phyloP scores from a whole-genome alignment of 305 asterid species.

The Salvia sclarea region DNA sequence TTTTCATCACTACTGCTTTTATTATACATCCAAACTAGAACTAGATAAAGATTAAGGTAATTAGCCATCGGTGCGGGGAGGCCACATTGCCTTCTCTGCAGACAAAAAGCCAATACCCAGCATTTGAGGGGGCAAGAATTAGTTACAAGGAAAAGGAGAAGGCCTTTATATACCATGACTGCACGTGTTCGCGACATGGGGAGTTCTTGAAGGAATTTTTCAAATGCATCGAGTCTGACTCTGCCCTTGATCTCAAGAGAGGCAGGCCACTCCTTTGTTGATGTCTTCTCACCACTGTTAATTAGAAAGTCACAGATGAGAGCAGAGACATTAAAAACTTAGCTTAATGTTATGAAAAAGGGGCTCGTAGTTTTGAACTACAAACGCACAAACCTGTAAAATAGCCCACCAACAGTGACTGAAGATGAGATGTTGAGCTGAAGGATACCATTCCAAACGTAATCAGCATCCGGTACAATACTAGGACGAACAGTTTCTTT shows the following conservation, averaged over 20 bases:
- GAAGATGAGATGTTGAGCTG: slow-evolving; percentile 66
- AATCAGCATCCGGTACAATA: slow-evolving; percentile 39
- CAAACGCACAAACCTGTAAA: slow-evolving; percentile 59
- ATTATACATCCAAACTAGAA: slow-evolving; percentile 42
- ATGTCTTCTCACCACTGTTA: slow-evolving; percentile 88
- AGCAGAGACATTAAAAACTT: slow-evolving; percentile 3
- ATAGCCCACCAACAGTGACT: slow-evolving; percentile 58
- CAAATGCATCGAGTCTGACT: slow-evolving; percentile 93
- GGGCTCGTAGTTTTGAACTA: background rate
- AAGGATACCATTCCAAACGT: slow-evolving; percentile 76
- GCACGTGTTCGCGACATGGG: slow-evolving; percentile 98
- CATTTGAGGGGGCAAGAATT: slow-evolving; percentile 35
- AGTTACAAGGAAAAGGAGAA: slow-evolving; percentile 52
- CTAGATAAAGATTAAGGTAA: slow-evolving; percentile 32
- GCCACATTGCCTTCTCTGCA: slow-evolving; percentile 38
- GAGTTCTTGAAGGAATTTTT: slow-evolving; percentile 86
- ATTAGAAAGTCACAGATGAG: slow-evolving; percentile 32
- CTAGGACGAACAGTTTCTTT: slow-evolving; percentile 36
- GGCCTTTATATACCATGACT: slow-evolving; percentile 96
- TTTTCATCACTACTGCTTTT: slow-evolving; percentile 24
- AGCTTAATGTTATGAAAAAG: background rate
- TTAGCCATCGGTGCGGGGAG: slow-evolving; percentile 23
- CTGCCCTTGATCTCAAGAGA: slow-evolving; percentile 95
- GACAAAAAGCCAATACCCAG: slow-evolving; percentile 46
- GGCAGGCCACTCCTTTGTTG: slow-evolving; percentile 78